Conservation (phyloP, 352 stramenopile species). For the Globisporangium echinulatum region DNA sequence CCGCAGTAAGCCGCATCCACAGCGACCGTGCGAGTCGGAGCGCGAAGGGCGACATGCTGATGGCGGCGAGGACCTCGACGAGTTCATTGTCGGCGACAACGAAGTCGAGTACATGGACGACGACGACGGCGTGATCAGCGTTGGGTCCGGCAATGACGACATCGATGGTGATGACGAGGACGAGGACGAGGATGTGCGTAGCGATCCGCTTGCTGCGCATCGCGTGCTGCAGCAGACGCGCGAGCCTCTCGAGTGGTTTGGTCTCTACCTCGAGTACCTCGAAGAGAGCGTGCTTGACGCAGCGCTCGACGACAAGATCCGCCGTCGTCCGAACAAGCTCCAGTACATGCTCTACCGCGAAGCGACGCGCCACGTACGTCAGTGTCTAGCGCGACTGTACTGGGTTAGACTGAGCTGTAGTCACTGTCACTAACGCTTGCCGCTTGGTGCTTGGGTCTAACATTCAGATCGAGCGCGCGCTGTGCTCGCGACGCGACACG, state of each 20-base stretch:
- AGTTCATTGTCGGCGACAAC: slow-evolving; percentile 75
- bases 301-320: slow-evolving; percentile 56
- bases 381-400: background rate
- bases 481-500: slow-evolving; percentile 67
- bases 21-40: slow-evolving; percentile 14
- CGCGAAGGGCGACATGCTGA: slow-evolving; percentile 38
- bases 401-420: background rate
- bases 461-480: slow-evolving; percentile 56
- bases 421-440: background rate
- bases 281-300: slow-evolving; percentile 63
- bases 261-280: slow-evolving; percentile 79
- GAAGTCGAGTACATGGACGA: slow-evolving; percentile 87
- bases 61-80: slow-evolving; percentile 62
- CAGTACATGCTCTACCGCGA: slow-evolving; percentile 48
- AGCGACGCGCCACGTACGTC: slow-evolving; percentile 52
- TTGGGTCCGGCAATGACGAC: slow-evolving; percentile 45
- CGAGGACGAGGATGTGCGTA: slow-evolving; percentile 22
- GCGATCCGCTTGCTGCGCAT: slow-evolving; percentile 27
- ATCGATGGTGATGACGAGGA: slow-evolving; percentile 19
- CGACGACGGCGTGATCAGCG: slow-evolving; percentile 62
- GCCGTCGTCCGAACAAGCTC: slow-evolving; percentile 19
- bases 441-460: background rate
- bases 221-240: slow-evolving; percentile 37
- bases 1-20: slow-evolving; percentile 10
- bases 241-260: slow-evolving; percentile 73